Base-by-base conservation (phyloP, 495 filamentous ascomycete species). In the Aspergillus carlsbadensis region DNA sequence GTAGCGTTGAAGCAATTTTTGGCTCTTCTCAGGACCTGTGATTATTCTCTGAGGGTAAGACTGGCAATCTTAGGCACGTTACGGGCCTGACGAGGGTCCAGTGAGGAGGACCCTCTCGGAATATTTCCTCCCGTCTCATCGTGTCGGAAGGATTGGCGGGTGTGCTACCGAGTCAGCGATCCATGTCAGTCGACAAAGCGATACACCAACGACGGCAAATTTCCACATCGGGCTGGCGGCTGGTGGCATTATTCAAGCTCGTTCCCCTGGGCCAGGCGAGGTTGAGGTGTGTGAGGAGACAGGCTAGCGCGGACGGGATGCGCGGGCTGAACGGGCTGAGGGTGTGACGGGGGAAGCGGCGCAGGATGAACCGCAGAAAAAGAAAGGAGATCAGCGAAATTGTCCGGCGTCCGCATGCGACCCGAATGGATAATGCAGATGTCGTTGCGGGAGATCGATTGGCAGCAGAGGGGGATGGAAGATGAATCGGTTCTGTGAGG, bases 61-160 rank as follows among this genome's bases (percentile, higher is more conserved):
- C 35, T 14, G 21, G 11, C 20, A 18, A 8, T 11, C 11, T 31
- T 17, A 26, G 14, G 7, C 29, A 52, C 21, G 40, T 35, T 44
- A 45, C 56, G 46, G n/a, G 42, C 14, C 48, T 34, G 37, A 43
- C 39, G 43, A 34, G 31, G 18, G 44, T 40, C 46, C 18, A n/a
- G 15, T 56, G 22, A 52, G 18, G 5, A 52, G n/a, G 33, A 49
- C 47, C 58, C 46, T 56, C 49, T 52, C 58, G 58, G 58, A 53
- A 60, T 29, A 60, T 56, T 60, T 52, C 10, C 14, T 46, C 14
- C 37, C 18, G 31, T 26, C 35, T 34, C 21, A 24, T 50, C 24
- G 40, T 51, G 51, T 50, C 57, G 51, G 57, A 49, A 55, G 47
- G 35, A 55, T 47, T 44, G n/a, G 37, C 51, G 57, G 57, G 47